Conservation (phyloP, 768 basidiomycete species). For the Leccinum boreale region DNA sequence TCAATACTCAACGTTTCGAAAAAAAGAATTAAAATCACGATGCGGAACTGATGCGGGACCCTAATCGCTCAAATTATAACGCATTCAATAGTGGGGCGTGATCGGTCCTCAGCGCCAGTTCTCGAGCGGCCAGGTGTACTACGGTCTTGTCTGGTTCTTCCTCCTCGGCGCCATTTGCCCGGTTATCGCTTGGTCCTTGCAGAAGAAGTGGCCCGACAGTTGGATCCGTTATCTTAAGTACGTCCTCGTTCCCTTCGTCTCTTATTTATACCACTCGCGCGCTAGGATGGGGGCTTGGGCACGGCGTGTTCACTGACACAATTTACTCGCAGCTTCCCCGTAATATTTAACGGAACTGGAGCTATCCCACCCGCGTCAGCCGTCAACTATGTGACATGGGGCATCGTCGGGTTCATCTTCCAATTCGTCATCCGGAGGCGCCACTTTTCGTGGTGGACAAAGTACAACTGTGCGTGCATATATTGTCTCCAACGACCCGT, state of each 20-base stretch:
- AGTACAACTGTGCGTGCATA: slow-evolving; percentile 37
- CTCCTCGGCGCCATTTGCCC: slow-evolving; percentile 68
- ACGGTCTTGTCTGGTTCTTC: slow-evolving; percentile 72
- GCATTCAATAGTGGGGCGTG: slow-evolving; percentile 54
- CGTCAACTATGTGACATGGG: slow-evolving; percentile 65
- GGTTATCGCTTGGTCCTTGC: slow-evolving; percentile 48
- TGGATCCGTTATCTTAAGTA: slow-evolving; percentile 65
- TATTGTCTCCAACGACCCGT: neutral
- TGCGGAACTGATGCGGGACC: neutral
- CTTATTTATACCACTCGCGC: neutral
- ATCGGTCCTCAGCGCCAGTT: slow-evolving; percentile 79
- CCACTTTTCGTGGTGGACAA: slow-evolving; percentile 69
- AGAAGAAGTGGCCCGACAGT: slow-evolving; percentile 61
- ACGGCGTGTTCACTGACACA: neutral
- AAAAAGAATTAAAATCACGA: slow-evolving; percentile 7
- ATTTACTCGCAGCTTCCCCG: slow-evolving; percentile 36
- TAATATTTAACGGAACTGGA: slow-evolving; percentile 57
- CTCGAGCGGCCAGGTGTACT: slow-evolving; percentile 63
- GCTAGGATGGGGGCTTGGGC: neutral
- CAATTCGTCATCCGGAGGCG: slow-evolving; percentile 59
- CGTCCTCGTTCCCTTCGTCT: slow-evolving; percentile 17
- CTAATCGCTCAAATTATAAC: neutral
- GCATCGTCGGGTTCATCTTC: slow-evolving; percentile 64
- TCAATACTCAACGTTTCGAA: neutral
- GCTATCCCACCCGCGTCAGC: slow-evolving; percentile 65